Evolutionary conservation across 495 filamentous ascomycete species (phyloP).

Genomic region (Aspergillus kassunensis): DNA sequence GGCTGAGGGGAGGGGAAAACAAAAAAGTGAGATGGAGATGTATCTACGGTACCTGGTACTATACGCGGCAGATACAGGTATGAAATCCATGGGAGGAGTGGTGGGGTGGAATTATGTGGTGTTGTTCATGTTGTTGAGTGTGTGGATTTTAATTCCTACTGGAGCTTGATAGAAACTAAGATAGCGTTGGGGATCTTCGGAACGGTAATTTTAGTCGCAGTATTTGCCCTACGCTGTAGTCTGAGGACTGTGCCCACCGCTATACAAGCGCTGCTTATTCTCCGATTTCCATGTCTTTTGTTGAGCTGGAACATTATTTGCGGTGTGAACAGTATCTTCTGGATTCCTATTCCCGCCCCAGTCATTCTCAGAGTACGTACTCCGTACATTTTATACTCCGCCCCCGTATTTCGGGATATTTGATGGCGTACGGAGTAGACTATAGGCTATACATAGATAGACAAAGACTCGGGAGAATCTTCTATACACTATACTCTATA

Average conservation of each 20-base stretch:
- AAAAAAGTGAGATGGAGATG: slow-evolving; percentile 5
- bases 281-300: slow-evolving; percentile 6
- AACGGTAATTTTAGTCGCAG: slow-evolving; percentile 18
- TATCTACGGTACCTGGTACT: not conserved
- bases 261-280: not conserved
- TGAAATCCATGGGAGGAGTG: not conserved
- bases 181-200: slow-evolving; percentile 22
- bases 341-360: too few relatives aligned
- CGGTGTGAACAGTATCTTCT: too few relatives aligned
- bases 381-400: too few relatives aligned
- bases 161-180: slow-evolving; percentile 3
- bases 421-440: too few relatives aligned
- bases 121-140: slow-evolving; percentile 7
- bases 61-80: slow-evolving; percentile 10
- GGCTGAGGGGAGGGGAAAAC: slow-evolving; percentile 10
- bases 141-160: slow-evolving; percentile 15
- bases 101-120: slow-evolving; percentile 5
- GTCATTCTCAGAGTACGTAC: too few relatives aligned
- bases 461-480: too few relatives aligned
- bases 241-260: slow-evolving; percentile 19
- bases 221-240: slow-evolving; percentile 29
- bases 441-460: too few relatives aligned
- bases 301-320: slow-evolving; percentile 1
- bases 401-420: too few relatives aligned
- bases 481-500: too few relatives aligned